A percentile compares a stretch with the other conserved stretches of the same genome.
phyloP scores from a whole-genome alignment of 768 basidiomycete genomes.

The Phanerochaete sordida region DNA sequence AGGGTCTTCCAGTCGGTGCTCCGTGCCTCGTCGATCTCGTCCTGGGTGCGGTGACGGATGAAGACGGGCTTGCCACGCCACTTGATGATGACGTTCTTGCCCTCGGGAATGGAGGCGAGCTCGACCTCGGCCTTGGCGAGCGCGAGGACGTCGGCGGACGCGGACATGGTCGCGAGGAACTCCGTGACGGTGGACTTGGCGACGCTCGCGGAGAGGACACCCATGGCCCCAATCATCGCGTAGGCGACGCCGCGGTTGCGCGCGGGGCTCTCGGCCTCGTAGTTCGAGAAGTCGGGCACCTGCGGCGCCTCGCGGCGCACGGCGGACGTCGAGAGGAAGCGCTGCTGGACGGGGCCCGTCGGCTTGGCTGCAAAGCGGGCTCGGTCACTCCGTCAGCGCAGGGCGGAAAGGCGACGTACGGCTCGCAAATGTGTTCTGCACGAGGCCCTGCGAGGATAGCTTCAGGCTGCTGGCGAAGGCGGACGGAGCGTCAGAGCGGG shows the following conservation, averaged over 20 bases:
- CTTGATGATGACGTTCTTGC: constrained; percentile 96
- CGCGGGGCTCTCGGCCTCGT: constrained; percentile 65
- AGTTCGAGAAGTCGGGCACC: constrained; percentile 86
- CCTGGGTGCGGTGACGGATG: constrained; percentile 90
- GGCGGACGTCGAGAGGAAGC: constrained; percentile 76
- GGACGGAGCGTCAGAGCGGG: constrained; percentile 61
- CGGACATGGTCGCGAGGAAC: constrained; percentile 94
- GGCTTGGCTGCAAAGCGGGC: constrained; percentile 41
- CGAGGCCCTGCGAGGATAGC: constrained; percentile 48
- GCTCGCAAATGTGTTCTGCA: constrained; percentile 59
- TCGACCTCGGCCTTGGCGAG: constrained; percentile 98
- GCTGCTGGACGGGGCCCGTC: constrained; percentile 55
- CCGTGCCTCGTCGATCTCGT: constrained; percentile 93
- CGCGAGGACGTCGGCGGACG: constrained; percentile 96
- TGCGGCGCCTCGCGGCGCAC: constrained; percentile 66
- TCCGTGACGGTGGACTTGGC: constrained; percentile 93
- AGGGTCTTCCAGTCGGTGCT: constrained; percentile 78
- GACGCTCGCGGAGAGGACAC: constrained; percentile 89
- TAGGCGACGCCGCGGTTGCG: constrained; percentile 78
- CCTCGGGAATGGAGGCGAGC: constrained; percentile 86
- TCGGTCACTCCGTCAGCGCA: constrained; percentile 8
- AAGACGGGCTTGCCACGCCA: constrained; percentile 99
- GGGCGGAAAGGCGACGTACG: constrained; percentile 39
- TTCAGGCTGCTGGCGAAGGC: constrained; percentile 54
- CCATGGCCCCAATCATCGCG: constrained; percentile 89